Evolutionary conservation across 768 basidiomycete species (phyloP), one percentile per base, ranked within the genome.

Genomic region (Hygrophorus pudorinus): DNA sequence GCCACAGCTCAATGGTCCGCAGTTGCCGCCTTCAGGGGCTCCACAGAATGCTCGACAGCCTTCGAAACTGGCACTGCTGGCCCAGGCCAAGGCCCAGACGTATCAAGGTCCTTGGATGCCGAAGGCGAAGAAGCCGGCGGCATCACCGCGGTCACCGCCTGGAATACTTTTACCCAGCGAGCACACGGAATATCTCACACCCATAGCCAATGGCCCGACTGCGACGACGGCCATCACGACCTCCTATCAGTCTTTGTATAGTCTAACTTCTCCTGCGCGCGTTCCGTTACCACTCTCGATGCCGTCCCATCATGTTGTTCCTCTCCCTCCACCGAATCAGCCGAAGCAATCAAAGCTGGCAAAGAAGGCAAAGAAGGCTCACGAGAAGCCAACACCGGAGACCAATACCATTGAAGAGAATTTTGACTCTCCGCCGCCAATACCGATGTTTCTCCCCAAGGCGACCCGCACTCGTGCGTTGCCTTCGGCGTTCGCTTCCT

Each of bases 151-250:
- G 33, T 34, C 40, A 24, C 16, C 38, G 5, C 46, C 18, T 2
- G 39, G 40, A 6, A 7, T 17, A 18, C 16, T 62, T 6, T 59
- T 75, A 44, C 71, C 70, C n/a, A 63, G 59, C 37, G 51, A 72
- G 38, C 75, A 61, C 40, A 87, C 85, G 5, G 78, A 86, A 55
- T 84, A 80, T 56, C 62, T 86, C 9, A 81, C 75, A 12, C 85
- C 86, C 1, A 85, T 82, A 36, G 82, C 81, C n/a, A 88, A 88
- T 54, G 84, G 85, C 0, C 64, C 81, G 2, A 79, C 83, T n/a
- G 85, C 78, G 10, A 88, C 85, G 0, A 86, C 85, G 12, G 85
- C 85, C 1, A 88, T 88, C 54, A 88, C 85, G 0, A 87, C 85
- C 2, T 79, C 81, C 0, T 86, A 85, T 49, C 85, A 86, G 48